Evolutionary conservation across 805 yeast species (phyloP).

Genomic region (Gaillardinia entomophila): DNA sequence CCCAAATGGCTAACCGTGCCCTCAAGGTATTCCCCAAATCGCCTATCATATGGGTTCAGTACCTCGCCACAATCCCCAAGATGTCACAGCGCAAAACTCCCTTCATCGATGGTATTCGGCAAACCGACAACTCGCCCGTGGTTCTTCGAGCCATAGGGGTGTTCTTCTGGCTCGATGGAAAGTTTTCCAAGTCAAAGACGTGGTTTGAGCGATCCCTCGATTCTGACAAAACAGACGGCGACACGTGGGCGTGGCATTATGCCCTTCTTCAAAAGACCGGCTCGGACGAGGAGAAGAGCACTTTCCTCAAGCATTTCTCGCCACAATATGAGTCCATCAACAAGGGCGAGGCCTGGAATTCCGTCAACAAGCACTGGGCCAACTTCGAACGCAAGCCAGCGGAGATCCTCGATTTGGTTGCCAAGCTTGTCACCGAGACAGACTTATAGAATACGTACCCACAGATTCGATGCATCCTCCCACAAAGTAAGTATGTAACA

Average conservation of each 20-base stretch:
- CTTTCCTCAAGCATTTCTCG: slow-evolving; percentile 23
- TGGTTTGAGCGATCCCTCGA: slow-evolving; percentile 71
- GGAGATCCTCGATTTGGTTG: slow-evolving; percentile 34
- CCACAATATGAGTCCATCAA: slow-evolving; percentile 32
- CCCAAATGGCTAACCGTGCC: slow-evolving; percentile 51
- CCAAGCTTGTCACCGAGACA: slow-evolving; percentile 6
- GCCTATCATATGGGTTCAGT: slow-evolving; percentile 61
- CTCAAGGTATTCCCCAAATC: slow-evolving; percentile 53
- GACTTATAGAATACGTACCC: no score
- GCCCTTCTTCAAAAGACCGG: slow-evolving; percentile 38
- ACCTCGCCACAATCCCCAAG: slow-evolving; percentile 42
- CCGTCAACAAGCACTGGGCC: slow-evolving; percentile 41
- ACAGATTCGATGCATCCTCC: no score
- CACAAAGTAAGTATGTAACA: no score
- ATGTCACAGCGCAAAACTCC: slow-evolving; percentile 49
- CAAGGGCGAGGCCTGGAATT: slow-evolving; percentile 59
- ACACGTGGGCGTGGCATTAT: slow-evolving; percentile 66
- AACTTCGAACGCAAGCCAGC: slow-evolving; percentile 36
- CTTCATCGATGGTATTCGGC: slow-evolving; percentile 65
- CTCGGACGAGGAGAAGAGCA: slow-evolving; percentile 26
- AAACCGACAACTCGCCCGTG: slow-evolving; percentile 53
- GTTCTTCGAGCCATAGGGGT: slow-evolving; percentile 62
- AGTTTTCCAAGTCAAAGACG: slow-evolving; percentile 53
- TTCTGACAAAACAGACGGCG: slow-evolving; percentile 61
- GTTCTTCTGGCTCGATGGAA: slow-evolving; percentile 62